Base-by-base conservation (phyloP, 2,329 filamentous ascomycete genomes). In the Myriosclerotinia curreyana region DNA sequence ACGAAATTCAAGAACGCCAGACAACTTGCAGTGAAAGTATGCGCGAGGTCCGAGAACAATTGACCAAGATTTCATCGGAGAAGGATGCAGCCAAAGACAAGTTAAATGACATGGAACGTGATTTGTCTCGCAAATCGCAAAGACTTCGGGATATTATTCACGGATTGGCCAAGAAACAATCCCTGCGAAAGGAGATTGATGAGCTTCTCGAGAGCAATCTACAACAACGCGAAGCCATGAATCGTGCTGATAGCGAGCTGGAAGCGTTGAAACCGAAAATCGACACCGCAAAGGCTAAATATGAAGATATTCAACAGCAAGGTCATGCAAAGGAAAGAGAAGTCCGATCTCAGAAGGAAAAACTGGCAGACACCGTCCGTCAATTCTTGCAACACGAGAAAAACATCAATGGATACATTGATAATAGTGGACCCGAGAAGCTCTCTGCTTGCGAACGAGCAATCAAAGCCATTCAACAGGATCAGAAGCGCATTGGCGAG, bases 1-100 rank as follows among this genome's bases (percentile, higher is more conserved):
- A 96, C 62, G 90, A 95, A 69, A 92, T 98, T 61, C 90, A 95
- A 70, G 87, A 90, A 61, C 85, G 92, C 55, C 85, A 92, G 66
- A 85, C 86, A 55, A 77, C 79, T 22, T 82, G 88, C 64, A 83
- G 83, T 25, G 90, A 92, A 66, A 86, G 90, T 72, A 82, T 86
- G 69, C 85, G 88, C 62, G 77, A 78, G 28, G 77, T 86, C 36
- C 92, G 90, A 73, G 80, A 80, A 50, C 83, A 80, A 51, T 81
- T 94, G 15, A 77, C 82, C 8, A 90, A 89, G 70, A 77, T 96
- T 40, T 84, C 82, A 0, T 79, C 77, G 15, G 91, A 95, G 42
- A 87, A 85, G 69, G 90, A 96, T 69, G 86, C 89, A 48, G 82
- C 86, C 62, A 86, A 86, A 65, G 85, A 86, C 67, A 80, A 85